These are phyloP conservation scores for Thielaviopsis ethacetica DNA, from an alignment of 2,329 filamentous ascomycete genomes.

Conservation along the genomic window DNA sequence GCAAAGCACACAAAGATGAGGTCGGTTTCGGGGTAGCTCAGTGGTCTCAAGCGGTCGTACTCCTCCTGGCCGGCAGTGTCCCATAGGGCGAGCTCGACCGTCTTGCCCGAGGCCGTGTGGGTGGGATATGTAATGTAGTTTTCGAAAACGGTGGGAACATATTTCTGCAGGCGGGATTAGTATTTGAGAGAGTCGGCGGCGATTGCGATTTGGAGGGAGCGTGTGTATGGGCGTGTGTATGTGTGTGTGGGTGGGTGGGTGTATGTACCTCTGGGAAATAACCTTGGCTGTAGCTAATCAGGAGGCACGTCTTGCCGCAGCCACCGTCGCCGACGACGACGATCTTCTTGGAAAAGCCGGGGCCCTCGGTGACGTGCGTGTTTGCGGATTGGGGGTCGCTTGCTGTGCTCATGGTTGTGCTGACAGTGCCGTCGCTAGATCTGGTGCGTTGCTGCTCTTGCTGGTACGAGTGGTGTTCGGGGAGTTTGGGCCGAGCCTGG, in stretches of 20 bases:
- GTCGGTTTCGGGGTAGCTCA: slow-evolving; percentile 96
- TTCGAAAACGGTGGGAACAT: slow-evolving; percentile 96
- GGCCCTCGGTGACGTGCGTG: slow-evolving; percentile 78
- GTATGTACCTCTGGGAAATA: slow-evolving; percentile 86
- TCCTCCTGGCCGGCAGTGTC: slow-evolving; percentile 98
- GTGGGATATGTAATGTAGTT: slow-evolving; percentile 98
- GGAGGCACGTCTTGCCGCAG: slow-evolving; percentile 93
- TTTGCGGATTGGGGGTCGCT: slow-evolving; percentile 61
- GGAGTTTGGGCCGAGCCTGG: slow-evolving; percentile 1
- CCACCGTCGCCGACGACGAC: slow-evolving; percentile 96
- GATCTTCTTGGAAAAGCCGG: slow-evolving; percentile 96
- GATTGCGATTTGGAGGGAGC: not conserved
- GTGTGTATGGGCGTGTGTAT: slow-evolving; percentile 17
- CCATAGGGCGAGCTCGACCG: slow-evolving; percentile 92
- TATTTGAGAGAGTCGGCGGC: no score
- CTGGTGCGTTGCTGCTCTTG: slow-evolving; percentile 37
- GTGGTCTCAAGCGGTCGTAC: slow-evolving; percentile 85
- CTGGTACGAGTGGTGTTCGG: slow-evolving; percentile 28
- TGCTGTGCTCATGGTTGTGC: slow-evolving; percentile 63
- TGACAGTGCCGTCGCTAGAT: slow-evolving; percentile 79
- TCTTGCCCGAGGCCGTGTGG: slow-evolving; percentile 77
- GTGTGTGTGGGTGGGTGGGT: not conserved
- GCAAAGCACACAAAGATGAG: slow-evolving; percentile 98
- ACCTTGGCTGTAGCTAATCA: slow-evolving; percentile 97
- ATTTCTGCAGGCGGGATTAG: slow-evolving; percentile 53